Evolutionary conservation across 176 grass and related monocot genomes (phyloP), one percentile per base, ranked within the genome.

Genomic region (Pontederia paniculata): DNA sequence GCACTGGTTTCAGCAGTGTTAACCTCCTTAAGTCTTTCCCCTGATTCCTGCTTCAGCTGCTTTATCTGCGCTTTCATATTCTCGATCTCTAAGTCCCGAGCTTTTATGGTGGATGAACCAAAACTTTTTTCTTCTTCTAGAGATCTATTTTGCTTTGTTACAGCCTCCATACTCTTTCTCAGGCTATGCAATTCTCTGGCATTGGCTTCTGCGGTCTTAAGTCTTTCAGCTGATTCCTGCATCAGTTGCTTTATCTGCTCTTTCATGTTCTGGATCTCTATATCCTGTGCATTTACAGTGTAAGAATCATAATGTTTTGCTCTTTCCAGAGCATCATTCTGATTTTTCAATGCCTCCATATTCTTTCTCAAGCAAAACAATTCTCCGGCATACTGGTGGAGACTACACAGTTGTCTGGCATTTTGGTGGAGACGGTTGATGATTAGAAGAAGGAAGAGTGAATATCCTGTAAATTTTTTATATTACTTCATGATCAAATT

Each of bases 401-500:
- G n/a, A n/a, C n/a, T n/a, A n/a, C n/a, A n/a, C n/a, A n/a, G n/a
- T n/a, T n/a, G n/a, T n/a, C n/a, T n/a, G n/a, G n/a, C n/a, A n/a
- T n/a, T n/a, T n/a, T 86, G 82, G 74, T 93, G 88, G 19, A 93
- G 60, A 12, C 88, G 60, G 43, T 93, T 82, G 59, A 86, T 83
- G 63, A 86, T 58, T 63, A 93, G 50, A 21, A 75, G 75, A 68
- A 93, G 78, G 69, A 93, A 93, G 23, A 93, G 73, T 23, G 62
- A 77, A 60, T 86, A 86, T 74, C 76, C 88, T 86, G 79, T n/a
- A 46, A 80, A 76, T 60, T 69, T 37, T 37, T 37, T 2, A 37
- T 37, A 6, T 5, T 2, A 37, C 7, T 37, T 37, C 28, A 37
- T 37, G 28, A 37, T 37, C 5, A 37, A 37, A 37, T n/a, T 37